These are phyloP conservation scores for Sphaerulina musiva DNA, from an alignment of 2,329 filamentous ascomycete genomes.

Conservation along the genomic window DNA sequence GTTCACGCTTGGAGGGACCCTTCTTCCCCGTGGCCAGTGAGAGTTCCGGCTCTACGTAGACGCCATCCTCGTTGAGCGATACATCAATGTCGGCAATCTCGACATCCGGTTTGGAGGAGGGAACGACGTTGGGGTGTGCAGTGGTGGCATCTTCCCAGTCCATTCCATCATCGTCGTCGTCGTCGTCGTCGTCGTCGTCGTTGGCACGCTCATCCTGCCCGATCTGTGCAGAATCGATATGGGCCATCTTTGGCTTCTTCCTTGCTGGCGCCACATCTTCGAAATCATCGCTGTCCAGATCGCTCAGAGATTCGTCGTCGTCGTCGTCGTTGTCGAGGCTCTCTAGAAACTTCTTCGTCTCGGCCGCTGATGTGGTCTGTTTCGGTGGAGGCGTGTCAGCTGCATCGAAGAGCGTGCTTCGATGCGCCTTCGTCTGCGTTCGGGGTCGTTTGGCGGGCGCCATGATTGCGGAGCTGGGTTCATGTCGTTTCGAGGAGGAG, in stretches of 20 bases:
- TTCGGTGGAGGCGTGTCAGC: constrained; percentile 36
- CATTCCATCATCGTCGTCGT: constrained; percentile 44
- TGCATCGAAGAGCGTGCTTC: constrained; percentile 37
- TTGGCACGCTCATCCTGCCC: constrained; percentile 45
- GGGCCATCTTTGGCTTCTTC: constrained; percentile 43
- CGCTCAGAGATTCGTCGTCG: constrained; percentile 37
- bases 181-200: too few relatives aligned
- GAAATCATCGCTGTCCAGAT: constrained; percentile 45
- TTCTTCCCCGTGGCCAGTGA: constrained; percentile 56
- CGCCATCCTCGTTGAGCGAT: constrained; percentile 35
- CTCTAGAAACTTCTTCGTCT: constrained; percentile 34
- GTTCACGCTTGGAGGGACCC: constrained; percentile 77
- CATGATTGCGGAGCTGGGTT: too few relatives aligned
- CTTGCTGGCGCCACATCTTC: constrained; percentile 41
- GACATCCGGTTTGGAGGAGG: constrained; percentile 22
- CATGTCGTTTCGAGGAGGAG: too few relatives aligned
- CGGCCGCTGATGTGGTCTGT: constrained; percentile 20
- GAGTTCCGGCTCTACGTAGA: constrained; percentile 38
- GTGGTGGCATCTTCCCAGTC: constrained; percentile 52
- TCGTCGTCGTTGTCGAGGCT: constrained; percentile 30
- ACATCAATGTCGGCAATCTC: constrained; percentile 32
- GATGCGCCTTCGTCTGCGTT: background rate
- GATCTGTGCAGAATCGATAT: constrained; percentile 28
- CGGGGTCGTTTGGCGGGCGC: background rate
- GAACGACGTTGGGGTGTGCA: constrained; percentile 23